Evolutionary conservation across 306 rosid genomes (phyloP).

Genomic region (Boehmeria nivea): DNA sequence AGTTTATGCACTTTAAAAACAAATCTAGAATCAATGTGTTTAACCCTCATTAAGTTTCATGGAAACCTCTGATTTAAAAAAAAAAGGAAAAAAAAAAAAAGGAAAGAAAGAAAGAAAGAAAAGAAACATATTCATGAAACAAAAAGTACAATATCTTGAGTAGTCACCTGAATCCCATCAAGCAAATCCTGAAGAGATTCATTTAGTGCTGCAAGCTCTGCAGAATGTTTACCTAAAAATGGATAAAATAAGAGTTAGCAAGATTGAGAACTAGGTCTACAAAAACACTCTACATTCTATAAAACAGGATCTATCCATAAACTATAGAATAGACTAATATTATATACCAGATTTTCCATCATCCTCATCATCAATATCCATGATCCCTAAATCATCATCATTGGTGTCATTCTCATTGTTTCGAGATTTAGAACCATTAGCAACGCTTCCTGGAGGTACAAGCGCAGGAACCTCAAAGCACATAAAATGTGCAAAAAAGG

Average conservation of each 20-base stretch:
- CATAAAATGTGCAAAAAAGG: slow-evolving; percentile 86
- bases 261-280: slow-evolving; percentile 17
- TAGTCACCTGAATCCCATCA: slow-evolving; percentile 83
- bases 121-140: no score
- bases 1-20: no score
- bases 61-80: no score
- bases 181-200: slow-evolving; percentile 87
- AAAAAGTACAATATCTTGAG: slow-evolving; percentile 8
- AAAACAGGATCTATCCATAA: no score
- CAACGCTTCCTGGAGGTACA: slow-evolving; percentile 87
- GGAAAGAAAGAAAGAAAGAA: no score
- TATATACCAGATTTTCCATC: slow-evolving; percentile 38
- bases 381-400: slow-evolving; percentile 78
- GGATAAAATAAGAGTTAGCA: slow-evolving; percentile 3
- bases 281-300: background rate
- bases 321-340: background rate
- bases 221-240: slow-evolving; percentile 49
- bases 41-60: no score
- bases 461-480: slow-evolving; percentile 82
- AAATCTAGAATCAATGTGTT: no score
- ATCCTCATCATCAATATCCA: slow-evolving; percentile 59
- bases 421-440: slow-evolving; percentile 49
- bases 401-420: slow-evolving; percentile 32
- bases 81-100: no score
- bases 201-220: slow-evolving; percentile 72